Conservation (phyloP, 2,329 filamentous ascomycete species). For the Microcyclospora pomicola region DNA sequence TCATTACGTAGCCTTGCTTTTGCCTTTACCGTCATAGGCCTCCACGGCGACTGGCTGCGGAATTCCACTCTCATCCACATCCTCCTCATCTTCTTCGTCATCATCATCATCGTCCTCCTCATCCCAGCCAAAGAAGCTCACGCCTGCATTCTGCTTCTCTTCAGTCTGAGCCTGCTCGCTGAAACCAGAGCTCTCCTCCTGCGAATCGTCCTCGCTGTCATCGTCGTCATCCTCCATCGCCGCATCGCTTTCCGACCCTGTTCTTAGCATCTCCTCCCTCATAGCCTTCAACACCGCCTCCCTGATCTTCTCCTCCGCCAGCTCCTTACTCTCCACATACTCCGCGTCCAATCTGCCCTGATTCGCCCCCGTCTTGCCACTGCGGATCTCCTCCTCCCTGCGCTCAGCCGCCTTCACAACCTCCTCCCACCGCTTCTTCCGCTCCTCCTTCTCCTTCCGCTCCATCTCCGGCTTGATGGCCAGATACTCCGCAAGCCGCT, state of each 20-base stretch:
- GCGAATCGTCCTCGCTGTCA: slow-evolving; percentile 19
- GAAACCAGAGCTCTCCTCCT: slow-evolving; percentile 18
- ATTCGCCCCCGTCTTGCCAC: slow-evolving; percentile 47
- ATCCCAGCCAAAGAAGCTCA: slow-evolving; percentile 60
- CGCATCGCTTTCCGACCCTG: slow-evolving; percentile 27
- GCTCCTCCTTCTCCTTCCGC: slow-evolving; percentile 76
- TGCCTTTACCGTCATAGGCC: slow-evolving; percentile 29
- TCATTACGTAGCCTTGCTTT: slow-evolving; percentile 21
- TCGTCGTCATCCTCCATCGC: slow-evolving; percentile 32
- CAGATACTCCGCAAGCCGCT: slow-evolving; percentile 85
- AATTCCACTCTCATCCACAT: slow-evolving; percentile 10
- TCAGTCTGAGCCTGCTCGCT: slow-evolving; percentile 21
- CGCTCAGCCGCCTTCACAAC: slow-evolving; percentile 75
- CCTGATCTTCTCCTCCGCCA: slow-evolving; percentile 68
- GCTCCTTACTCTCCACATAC: slow-evolving; percentile 92
- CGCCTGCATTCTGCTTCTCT: slow-evolving; percentile 25
- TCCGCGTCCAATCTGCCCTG: slow-evolving; percentile 61
- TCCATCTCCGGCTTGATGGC: slow-evolving; percentile 97
- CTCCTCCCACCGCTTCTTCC: slow-evolving; percentile 72
- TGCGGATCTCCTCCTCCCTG: slow-evolving; percentile 68
- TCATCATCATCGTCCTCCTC: slow-evolving; percentile 48
- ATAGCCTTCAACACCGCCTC: slow-evolving; percentile 61
- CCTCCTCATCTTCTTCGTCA: slow-evolving; percentile 34
- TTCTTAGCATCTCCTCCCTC: slow-evolving; percentile 40
- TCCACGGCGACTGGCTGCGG: slow-evolving; percentile 1